A percentile compares a stretch with the other conserved stretches of the same genome.
Evolutionary conservation across 768 basidiomycete species (phyloP).

Genomic region (Tylopilus plumbeoviolaceoides): DNA sequence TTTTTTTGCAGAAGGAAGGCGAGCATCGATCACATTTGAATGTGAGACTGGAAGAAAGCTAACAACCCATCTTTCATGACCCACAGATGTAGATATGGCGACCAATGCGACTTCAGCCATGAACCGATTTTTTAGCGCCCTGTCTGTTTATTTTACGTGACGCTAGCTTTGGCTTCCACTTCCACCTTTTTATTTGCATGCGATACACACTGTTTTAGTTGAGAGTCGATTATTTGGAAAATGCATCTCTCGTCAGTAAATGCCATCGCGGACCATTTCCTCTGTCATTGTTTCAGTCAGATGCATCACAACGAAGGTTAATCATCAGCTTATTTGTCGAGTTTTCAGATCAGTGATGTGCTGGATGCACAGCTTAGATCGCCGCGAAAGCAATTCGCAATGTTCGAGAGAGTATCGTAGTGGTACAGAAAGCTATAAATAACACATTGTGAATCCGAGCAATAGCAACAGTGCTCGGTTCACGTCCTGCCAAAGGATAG

Average conservation of each 20-base stretch:
- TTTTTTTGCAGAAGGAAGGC: slow-evolving; percentile 91
- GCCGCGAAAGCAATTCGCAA: slow-evolving; percentile 14
- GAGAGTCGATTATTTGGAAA: slow-evolving; percentile 11
- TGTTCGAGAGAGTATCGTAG: slow-evolving; percentile 23
- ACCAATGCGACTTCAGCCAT: slow-evolving; percentile 84
- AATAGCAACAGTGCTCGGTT: slow-evolving; percentile 13
- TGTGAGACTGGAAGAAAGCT: slow-evolving; percentile 30
- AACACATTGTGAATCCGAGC: slow-evolving; percentile 30
- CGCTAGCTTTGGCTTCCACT: neutral
- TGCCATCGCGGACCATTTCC: slow-evolving; percentile 1
- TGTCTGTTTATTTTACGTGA: neutral
- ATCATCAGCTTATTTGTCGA: slow-evolving; percentile 16
- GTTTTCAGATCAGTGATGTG: neutral
- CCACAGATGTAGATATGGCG: slow-evolving; percentile 84
- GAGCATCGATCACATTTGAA: slow-evolving; percentile 54
- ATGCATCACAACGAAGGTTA: slow-evolving; percentile 6
- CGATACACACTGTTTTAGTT: slow-evolving; percentile 5
- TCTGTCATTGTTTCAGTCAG: neutral
- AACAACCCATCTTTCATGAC: slow-evolving; percentile 39
- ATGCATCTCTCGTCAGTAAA: slow-evolving; percentile 1
- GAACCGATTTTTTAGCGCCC: slow-evolving; percentile 38
- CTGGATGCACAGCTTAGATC: neutral
- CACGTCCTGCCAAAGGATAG: slow-evolving; percentile 26
- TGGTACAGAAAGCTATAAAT: slow-evolving; percentile 37
- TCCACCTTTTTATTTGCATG: slow-evolving; percentile 9